Evolutionary conservation across 208 protist species (phyloP), one percentile per base, ranked within the genome.

Genomic region (Crithidia fasciculata): DNA sequence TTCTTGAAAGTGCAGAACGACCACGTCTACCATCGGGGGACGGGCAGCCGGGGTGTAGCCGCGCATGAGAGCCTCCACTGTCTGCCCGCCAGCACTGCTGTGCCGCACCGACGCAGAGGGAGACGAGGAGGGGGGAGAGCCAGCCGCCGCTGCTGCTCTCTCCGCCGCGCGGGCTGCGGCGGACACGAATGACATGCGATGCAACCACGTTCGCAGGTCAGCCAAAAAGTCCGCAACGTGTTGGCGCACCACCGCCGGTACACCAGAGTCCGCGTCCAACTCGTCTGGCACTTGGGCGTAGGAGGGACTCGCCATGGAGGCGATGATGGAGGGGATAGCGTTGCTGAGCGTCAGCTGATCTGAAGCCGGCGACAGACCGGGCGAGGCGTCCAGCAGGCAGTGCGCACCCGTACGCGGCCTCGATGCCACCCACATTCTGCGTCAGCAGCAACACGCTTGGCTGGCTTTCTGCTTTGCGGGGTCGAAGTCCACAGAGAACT

Each of bases 1-100:
- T 72, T 96, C 91, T 56, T 96, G 91, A 15, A 96, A 80, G 66
- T 96, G 91, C 4, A 96, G 40, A n/a, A 96, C 91, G 55, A 96
- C 72, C 2, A 96, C 80, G 65, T 96, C 91, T 15, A 94, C 41
- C 69, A 87, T 69, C 9, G 88, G 87, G 16, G 86, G 84, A 6
- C 57, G 59, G 39, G 65, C 71, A 10, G 63, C 55, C n/a, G 75
- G 3, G 19, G 55, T 71, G 75, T 84, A 84, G 39, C 28, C 63
- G 41, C 43, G 61, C 52, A 76, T 13, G 57, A 71, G 52, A 3
- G 61, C 59, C n/a, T 75, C 76, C 8, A 54, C 55, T 8, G 40
- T 59, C 19, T 40, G 69, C 9, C 37, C 71, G 7, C 43, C 61
- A 2, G 52, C 39, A 7, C 16, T 45, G 16, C 37, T 41, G 43